phyloP scores from a whole-genome alignment of 1,139 yeast species.

The Pichia sp. region DNA sequence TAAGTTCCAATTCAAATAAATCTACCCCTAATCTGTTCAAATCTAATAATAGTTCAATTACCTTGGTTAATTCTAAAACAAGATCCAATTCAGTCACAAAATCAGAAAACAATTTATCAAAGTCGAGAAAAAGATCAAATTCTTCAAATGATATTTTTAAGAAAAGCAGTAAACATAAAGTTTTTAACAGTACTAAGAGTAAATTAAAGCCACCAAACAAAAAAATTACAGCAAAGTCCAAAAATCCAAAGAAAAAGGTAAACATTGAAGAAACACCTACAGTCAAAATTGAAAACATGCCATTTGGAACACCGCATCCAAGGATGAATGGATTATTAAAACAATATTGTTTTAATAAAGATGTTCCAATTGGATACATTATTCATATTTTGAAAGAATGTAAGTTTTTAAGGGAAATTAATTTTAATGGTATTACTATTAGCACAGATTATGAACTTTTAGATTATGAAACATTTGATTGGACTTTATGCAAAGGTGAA shows the following conservation, averaged over 20 bases:
- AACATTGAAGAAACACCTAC: background rate
- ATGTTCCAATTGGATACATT: constrained; percentile 62
- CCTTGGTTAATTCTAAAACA: background rate
- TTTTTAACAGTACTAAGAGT: background rate
- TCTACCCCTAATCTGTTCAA: constrained; percentile 8
- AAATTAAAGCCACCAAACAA: background rate
- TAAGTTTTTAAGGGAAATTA: constrained; percentile 44
- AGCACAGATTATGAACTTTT: constrained; percentile 53
- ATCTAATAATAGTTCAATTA: constrained; percentile 1
- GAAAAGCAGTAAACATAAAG: constrained; percentile 5
- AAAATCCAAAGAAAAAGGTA: background rate
- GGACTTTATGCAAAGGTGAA: constrained; percentile 22
- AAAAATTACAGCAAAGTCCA: background rate
- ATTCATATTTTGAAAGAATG: constrained; percentile 55
- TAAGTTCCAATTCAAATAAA: background rate
- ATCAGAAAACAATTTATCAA: background rate
- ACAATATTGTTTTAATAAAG: constrained; percentile 54
- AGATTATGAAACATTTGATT: constrained; percentile 26
- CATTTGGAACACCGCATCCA: constrained; percentile 45
- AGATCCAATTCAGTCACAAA: constrained; percentile 5
- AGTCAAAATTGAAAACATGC: constrained; percentile 10
- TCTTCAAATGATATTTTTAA: constrained; percentile 7
- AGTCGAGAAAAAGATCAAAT: constrained; percentile 17
- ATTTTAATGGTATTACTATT: constrained; percentile 50
- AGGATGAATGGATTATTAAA: constrained; percentile 48